Evolutionary conservation across 768 basidiomycete species (phyloP).

Genomic region (Tubosaeta brunneosetosa): DNA sequence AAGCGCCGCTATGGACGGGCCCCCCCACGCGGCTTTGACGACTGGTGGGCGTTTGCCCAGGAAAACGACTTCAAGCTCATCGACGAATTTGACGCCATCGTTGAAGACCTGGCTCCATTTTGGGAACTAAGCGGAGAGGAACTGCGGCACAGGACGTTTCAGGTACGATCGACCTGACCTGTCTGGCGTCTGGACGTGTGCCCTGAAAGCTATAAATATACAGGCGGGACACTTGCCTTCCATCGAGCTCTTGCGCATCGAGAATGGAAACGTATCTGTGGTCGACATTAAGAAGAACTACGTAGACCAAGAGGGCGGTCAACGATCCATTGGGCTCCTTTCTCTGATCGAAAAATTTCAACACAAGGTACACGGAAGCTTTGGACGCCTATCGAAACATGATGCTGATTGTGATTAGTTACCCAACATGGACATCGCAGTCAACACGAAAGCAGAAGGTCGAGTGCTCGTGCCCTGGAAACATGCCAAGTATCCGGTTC

Average conservation of each 20-base stretch:
- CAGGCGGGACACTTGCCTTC: conserved; percentile 77
- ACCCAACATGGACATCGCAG: conserved; percentile 91
- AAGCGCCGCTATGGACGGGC: conserved; percentile 65
- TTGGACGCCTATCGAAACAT: background rate
- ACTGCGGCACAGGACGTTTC: conserved; percentile 54
- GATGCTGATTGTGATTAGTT: conserved; percentile 41
- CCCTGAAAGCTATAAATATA: background rate
- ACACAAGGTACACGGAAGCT: conserved; percentile 42
- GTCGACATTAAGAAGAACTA: conserved; percentile 53
- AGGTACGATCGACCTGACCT: conserved; percentile 42
- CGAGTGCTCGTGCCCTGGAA: conserved; percentile 94
- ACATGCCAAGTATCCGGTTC: conserved; percentile 62
- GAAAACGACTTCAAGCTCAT: conserved; percentile 70
- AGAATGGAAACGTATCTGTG: conserved; percentile 54
- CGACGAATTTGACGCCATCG: conserved; percentile 86
- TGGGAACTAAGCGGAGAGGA: conserved; percentile 71
- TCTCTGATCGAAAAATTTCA: conserved; percentile 74
- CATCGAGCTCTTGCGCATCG: conserved; percentile 78
- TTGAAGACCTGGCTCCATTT: conserved; percentile 82
- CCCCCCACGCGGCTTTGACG: conserved; percentile 88
- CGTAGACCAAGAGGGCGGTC: conserved; percentile 65
- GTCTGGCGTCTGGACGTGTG: background rate
- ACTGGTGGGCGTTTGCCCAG: conserved; percentile 81
- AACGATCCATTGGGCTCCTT: conserved; percentile 72
- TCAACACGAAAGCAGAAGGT: conserved; percentile 92